phyloP scores from a whole-genome alignment of 352 stramenopile genomes.

The Pythium phragmiticola region DNA sequence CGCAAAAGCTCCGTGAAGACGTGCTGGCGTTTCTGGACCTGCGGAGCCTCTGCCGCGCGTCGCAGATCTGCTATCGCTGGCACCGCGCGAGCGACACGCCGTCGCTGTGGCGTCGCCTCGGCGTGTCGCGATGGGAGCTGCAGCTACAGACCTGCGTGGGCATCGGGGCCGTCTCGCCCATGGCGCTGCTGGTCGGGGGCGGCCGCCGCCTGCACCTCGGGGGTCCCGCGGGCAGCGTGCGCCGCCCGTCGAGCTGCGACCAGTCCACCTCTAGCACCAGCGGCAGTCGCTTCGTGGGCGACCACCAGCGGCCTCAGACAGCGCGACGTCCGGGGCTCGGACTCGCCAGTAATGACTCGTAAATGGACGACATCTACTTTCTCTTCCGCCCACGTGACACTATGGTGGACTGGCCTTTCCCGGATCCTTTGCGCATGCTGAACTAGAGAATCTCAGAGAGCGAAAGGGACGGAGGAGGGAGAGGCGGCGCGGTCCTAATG shows the following conservation, averaged over 20 bases:
- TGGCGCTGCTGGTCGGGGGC: conserved; percentile 27
- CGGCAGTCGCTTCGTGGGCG: conserved; percentile 10
- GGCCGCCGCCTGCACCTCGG: conserved; percentile 19
- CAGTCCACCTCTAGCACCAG: not conserved
- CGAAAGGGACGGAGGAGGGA: no score
- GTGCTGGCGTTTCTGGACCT: conserved; percentile 71
- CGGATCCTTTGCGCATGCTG: no score
- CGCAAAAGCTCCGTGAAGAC: conserved; percentile 50
- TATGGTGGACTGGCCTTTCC: not conserved
- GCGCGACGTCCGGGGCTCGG: conserved; percentile 1
- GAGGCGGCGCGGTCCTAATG: no score
- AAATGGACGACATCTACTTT: not conserved
- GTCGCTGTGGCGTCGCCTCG: conserved; percentile 58
- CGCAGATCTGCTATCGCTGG: conserved; percentile 71
- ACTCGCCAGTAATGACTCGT: not conserved
- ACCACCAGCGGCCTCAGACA: conserved; percentile 20
- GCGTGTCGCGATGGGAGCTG: conserved; percentile 70
- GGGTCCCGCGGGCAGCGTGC: conserved; percentile 9
- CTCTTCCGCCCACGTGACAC: not conserved
- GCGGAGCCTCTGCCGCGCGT: conserved; percentile 53
- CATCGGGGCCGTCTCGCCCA: conserved; percentile 40
- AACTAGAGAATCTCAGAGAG: no score
- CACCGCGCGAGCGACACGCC: conserved; percentile 64
- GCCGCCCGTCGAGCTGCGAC: conserved; percentile 27
- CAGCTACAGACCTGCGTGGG: conserved; percentile 58